Conservation (phyloP, 768 basidiomycete species). For the Galerina sulciceps region DNA sequence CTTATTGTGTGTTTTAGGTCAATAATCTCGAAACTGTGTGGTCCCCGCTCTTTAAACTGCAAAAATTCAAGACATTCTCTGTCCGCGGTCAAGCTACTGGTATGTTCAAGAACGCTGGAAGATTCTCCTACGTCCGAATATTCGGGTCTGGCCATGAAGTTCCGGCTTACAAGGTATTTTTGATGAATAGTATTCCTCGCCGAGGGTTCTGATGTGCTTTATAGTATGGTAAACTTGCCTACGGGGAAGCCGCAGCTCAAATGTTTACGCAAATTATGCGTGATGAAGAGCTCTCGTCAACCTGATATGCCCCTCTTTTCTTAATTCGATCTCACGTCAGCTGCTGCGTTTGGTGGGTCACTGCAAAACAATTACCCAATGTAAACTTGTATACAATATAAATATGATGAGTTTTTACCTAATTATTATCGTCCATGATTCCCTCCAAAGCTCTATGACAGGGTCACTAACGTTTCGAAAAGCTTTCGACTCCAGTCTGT, state of each 20-base stretch:
- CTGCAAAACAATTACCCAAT: background rate
- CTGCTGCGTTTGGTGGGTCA: background rate
- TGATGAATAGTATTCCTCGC: background rate
- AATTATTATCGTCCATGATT: too few relatives aligned
- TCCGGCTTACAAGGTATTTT: slow-evolving; percentile 45
- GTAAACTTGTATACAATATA: too few relatives aligned
- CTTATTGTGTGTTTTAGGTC: slow-evolving; percentile 34
- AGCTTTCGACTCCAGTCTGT: too few relatives aligned
- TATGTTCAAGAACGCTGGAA: slow-evolving; percentile 62
- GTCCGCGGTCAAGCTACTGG: slow-evolving; percentile 56
- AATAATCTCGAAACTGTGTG: slow-evolving; percentile 50
- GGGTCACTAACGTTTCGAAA: too few relatives aligned
- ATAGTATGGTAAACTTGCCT: slow-evolving; percentile 35
- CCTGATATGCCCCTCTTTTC: background rate
- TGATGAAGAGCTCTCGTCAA: slow-evolving; percentile 23
- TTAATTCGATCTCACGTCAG: background rate
- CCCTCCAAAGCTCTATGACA: too few relatives aligned
- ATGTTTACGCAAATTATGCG: slow-evolving; percentile 49
- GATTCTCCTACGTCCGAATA: slow-evolving; percentile 57
- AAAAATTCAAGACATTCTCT: slow-evolving; percentile 50
- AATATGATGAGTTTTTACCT: too few relatives aligned
- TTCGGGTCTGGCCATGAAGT: slow-evolving; percentile 53
- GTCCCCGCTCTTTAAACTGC: slow-evolving; percentile 42
- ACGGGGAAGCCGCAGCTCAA: slow-evolving; percentile 46
- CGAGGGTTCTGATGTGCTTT: background rate